Evolutionary conservation across 148 eudicot genomes (phyloP), one percentile per base, ranked within the genome.

Genomic region (Cornus suecica): DNA sequence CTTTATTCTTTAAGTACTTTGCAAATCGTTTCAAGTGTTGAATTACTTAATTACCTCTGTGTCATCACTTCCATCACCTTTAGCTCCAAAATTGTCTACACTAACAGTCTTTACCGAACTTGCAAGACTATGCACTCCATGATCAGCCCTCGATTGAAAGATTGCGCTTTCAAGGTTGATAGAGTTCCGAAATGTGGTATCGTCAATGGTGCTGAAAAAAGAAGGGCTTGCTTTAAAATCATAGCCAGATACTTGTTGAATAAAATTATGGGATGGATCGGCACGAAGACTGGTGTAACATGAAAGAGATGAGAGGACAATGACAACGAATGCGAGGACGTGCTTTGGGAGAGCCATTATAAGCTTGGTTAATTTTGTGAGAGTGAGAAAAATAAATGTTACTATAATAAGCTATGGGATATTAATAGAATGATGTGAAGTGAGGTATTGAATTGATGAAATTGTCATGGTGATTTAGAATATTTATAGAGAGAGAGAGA

Each of bases 21-120:
- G n/a, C n/a, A n/a, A n/a, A n/a, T n/a, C n/a, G n/a, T n/a, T n/a
- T n/a, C n/a, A n/a, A n/a, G n/a, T n/a, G n/a, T n/a, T n/a, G n/a
- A n/a, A n/a, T n/a, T n/a, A n/a, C n/a, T n/a, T n/a, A n/a, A 8
- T 37, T 79, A 86, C 91, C 89, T 83, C 26, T 13, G 88, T 83
- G 75, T 88, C 91, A 77, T 90, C 94, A 56, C 14, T 75, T 27
- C 92, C 94, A 79, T 90, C 94, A 65, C 90, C 94, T 72, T 82
- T 80, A 73, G 92, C 94, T 80, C 94, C 94, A 69, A 65, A 85
- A 69, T 78, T 82, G 30, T 76, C 65, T 0, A 90, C 92, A 74
- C 52, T 78, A 52, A 90, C 73, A 25, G 80, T 73, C 16, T 61
- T 74, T 30, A 67, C 66, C 4, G 83, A 74, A 65, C 52, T 74